Percentiles rank a stretch among this genome's conserved stretches.
These are phyloP conservation scores for Diospyros kaki DNA, from an alignment of 148 eudicot genomes.

Conservation along the genomic window DNA sequence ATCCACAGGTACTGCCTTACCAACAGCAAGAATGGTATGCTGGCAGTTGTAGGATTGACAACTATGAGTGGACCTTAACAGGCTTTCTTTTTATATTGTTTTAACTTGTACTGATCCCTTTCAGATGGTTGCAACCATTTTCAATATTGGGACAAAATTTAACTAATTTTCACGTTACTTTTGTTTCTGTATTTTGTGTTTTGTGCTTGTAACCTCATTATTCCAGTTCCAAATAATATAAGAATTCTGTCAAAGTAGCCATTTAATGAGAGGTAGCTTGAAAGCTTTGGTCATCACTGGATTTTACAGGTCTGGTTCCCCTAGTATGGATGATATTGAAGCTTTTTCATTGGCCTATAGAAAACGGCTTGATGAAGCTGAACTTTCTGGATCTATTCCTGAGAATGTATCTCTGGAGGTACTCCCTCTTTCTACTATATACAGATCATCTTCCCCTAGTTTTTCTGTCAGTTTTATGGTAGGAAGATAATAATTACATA, in stretches of 20 bases:
- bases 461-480: background rate
- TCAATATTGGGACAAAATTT: background rate
- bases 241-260: background rate
- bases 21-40: no score
- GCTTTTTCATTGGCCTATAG: slow-evolving; percentile 61
- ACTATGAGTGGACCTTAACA: no score
- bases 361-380: slow-evolving; percentile 69
- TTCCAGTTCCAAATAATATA: background rate
- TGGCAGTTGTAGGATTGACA: no score
- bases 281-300: slow-evolving; percentile 6
- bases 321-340: slow-evolving; percentile 67
- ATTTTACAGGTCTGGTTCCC: slow-evolving; percentile 76
- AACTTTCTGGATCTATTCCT: slow-evolving; percentile 58
- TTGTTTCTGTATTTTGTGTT: background rate
- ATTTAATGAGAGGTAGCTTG: background rate
- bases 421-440: slow-evolving; percentile 9
- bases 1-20: no score
- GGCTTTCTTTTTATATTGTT: no score
- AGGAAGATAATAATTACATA: background rate
- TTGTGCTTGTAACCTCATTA: background rate
- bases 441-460: background rate
- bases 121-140: background rate
- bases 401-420: slow-evolving; percentile 68
- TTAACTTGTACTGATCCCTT: background rate
- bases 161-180: background rate